Conservation (phyloP, 2,329 filamentous ascomycete genomes). For the Colletotrichum liriopes region DNA sequence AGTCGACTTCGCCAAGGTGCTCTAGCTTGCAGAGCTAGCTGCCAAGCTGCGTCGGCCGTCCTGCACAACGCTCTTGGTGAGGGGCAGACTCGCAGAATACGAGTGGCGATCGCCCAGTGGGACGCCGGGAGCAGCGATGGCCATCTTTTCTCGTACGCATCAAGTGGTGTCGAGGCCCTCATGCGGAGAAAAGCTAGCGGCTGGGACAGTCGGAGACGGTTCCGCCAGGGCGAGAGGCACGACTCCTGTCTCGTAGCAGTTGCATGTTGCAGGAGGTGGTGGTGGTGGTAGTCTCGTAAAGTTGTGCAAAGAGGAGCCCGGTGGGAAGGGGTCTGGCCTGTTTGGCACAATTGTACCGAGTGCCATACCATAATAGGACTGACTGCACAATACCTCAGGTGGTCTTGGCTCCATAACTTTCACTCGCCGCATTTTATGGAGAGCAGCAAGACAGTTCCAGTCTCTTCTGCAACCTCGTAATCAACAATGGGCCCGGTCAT, state of each 20-base stretch:
- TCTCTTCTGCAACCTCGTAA: constrained; percentile 41
- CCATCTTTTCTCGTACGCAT: background rate
- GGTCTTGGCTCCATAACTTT: constrained; percentile 18
- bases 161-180: constrained; percentile 21
- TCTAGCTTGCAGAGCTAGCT: constrained; percentile 36
- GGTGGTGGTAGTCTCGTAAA: constrained; percentile 36
- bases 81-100: constrained; percentile 38
- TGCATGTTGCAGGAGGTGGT: constrained; percentile 16
- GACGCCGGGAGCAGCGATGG: constrained; percentile 25
- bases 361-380: background rate
- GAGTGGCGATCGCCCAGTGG: constrained; percentile 41
- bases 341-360: constrained; percentile 3
- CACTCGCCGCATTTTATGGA: constrained; percentile 34
- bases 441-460: constrained; percentile 24
- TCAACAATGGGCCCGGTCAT: constrained; percentile 38
- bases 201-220: constrained; percentile 23
- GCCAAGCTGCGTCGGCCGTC: constrained; percentile 34
- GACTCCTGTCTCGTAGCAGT: constrained; percentile 14
- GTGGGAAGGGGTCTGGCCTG: background rate
- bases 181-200: constrained; percentile 8
- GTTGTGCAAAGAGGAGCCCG: constrained; percentile 16
- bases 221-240: constrained; percentile 11
- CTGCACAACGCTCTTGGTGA: constrained; percentile 26
- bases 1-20: constrained; percentile 19
- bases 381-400: constrained; percentile 27